These are phyloP conservation scores for Licmophora abbreviata DNA, from an alignment of 108 stramenopile species.

Conservation along the genomic window DNA sequence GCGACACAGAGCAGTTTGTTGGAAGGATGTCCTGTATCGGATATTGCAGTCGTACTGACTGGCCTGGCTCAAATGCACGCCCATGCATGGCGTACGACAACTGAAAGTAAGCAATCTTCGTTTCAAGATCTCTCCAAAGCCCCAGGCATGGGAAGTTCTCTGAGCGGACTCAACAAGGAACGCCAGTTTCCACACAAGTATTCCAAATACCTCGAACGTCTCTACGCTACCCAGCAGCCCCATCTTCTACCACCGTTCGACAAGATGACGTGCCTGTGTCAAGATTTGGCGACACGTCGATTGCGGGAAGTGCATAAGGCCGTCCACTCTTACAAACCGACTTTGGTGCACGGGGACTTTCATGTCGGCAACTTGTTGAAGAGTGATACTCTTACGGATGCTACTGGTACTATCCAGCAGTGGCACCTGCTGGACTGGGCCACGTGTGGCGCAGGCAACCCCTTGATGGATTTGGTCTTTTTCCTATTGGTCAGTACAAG, in stretches of 20 bases:
- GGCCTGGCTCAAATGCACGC: background rate
- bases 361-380: conserved; percentile 16
- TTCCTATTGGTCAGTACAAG: conserved; percentile 25
- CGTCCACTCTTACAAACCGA: background rate
- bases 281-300: background rate
- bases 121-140: background rate
- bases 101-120: too few relatives aligned
- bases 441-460: conserved; percentile 31
- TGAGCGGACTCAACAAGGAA: conserved; percentile 3
- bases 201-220: background rate
- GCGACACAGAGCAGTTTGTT: background rate
- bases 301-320: background rate
- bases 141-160: background rate
- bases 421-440: conserved; percentile 39
- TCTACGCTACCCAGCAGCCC: too few relatives aligned
- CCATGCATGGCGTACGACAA: background rate
- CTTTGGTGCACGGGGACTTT: conserved; percentile 19
- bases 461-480: conserved; percentile 38
- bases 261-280: background rate
- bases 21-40: background rate
- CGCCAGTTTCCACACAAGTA: background rate
- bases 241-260: too few relatives aligned
- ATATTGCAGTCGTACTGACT: background rate
- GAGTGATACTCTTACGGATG: conserved; percentile 6
- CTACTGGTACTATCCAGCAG: background rate